Conservation (phyloP, 2,329 filamentous ascomycete genomes). For the Rhynchosporium agropyri region DNA sequence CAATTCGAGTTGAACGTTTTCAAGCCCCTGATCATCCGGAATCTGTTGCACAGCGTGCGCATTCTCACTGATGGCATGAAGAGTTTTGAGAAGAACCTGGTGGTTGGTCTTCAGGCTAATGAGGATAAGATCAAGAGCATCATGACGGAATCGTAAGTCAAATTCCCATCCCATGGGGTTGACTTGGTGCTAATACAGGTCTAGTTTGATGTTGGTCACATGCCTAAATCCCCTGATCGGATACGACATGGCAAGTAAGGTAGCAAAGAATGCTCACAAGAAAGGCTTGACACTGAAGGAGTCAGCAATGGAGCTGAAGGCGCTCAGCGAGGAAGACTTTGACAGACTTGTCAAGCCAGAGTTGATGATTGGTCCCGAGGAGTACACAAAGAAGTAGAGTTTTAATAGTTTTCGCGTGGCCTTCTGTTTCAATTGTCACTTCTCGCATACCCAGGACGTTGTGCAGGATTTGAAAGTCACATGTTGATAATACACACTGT, state of each 20-base stretch:
- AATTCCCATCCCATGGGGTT: neutral
- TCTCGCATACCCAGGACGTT: constrained; percentile 2
- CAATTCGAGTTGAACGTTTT: constrained; percentile 99
- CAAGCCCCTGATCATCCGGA: constrained; percentile 95
- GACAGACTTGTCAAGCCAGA: constrained; percentile 88
- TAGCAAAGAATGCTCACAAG: constrained; percentile 98
- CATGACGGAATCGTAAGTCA: constrained; percentile 85
- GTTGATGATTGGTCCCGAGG: constrained; percentile 88
- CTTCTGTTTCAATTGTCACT: neutral
- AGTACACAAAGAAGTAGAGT: constrained; percentile 51
- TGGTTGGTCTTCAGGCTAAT: constrained; percentile 86
- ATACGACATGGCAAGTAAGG: constrained; percentile 96
- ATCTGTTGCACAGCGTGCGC: constrained; percentile 88
- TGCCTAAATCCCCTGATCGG: constrained; percentile 97
- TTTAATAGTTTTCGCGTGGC: neutral
- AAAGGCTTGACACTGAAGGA: constrained; percentile 94
- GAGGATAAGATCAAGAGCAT: constrained; percentile 88
- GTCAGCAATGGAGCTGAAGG: constrained; percentile 90
- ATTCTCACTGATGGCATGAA: constrained; percentile 90
- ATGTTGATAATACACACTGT: too few species aligned
- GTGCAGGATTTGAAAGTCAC: too few species aligned
- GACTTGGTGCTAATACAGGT: constrained; percentile 26
- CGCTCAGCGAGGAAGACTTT: constrained; percentile 86
- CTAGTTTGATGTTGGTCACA: constrained; percentile 93
- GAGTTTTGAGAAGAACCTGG: constrained; percentile 92